These are phyloP conservation scores for Echinochloa phyllopogon DNA, from an alignment of 176 grass and related monocot species.

Conservation along the genomic window DNA sequence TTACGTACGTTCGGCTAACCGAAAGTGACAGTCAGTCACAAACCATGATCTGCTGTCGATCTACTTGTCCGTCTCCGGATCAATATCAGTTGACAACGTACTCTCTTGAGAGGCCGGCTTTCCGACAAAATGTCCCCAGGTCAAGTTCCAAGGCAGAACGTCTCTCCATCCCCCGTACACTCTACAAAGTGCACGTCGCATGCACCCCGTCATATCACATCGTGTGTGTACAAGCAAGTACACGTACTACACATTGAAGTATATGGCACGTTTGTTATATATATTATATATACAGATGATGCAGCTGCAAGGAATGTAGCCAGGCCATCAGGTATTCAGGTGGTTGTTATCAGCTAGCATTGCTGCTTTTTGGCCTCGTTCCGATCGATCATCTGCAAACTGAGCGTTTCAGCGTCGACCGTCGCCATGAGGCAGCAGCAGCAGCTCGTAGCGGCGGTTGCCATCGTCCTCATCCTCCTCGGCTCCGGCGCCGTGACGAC, in stretches of 20 bases:
- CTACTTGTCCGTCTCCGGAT: background rate
- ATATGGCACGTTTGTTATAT: background rate
- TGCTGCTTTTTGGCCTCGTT: background rate
- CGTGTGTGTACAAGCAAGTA: background rate
- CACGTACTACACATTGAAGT: background rate
- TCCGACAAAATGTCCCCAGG: background rate
- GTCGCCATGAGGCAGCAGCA: slow-evolving; percentile 16
- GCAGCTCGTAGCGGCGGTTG: background rate
- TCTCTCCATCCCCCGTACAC: slow-evolving; percentile 34
- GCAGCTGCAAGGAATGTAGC: background rate
- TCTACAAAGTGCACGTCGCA: background rate
- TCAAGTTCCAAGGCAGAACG: slow-evolving; percentile 39
- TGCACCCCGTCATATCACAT: background rate
- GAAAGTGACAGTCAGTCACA: slow-evolving; percentile 16
- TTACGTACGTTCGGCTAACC: background rate
- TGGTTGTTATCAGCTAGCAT: background rate
- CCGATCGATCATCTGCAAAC: too few relatives aligned
- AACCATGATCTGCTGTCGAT: background rate
- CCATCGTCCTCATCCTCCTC: slow-evolving; percentile 20
- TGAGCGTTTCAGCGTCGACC: background rate
- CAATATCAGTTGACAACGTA: background rate
- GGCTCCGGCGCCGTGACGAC: background rate
- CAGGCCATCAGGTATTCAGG: background rate
- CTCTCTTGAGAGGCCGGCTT: background rate
- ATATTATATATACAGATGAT: background rate